phyloP scores from a whole-genome alignment of 805 yeast genomes.

The Metschnikowia henanensis region DNA sequence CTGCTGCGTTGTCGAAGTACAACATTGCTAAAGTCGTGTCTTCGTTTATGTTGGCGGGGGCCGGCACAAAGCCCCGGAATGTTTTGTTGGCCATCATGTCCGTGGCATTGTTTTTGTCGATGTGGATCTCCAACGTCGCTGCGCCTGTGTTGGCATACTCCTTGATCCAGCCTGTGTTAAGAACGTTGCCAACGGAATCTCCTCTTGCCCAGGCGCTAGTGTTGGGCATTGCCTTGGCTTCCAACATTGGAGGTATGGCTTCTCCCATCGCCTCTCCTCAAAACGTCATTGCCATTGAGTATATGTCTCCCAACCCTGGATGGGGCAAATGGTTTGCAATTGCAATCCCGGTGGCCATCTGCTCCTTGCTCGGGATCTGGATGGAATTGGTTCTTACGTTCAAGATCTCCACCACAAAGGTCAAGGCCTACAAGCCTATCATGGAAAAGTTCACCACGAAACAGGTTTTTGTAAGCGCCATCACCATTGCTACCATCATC shows the following conservation, averaged over 20 bases:
- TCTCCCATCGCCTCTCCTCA: constrained; percentile 98
- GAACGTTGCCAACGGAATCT: constrained; percentile 79
- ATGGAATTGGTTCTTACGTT: constrained; percentile 64
- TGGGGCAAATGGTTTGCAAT: constrained; percentile 96
- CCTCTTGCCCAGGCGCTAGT: constrained; percentile 81
- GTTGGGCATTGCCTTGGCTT: constrained; percentile 89
- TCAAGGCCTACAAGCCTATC: constrained; percentile 58
- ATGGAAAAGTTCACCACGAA: constrained; percentile 66
- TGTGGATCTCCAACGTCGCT: constrained; percentile 98
- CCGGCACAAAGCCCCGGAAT: constrained; percentile 82
- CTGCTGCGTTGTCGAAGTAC: constrained; percentile 91
- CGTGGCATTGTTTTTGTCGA: constrained; percentile 81
- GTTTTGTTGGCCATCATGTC: constrained; percentile 80
- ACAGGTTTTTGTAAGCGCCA: constrained; percentile 73
- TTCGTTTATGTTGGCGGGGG: constrained; percentile 74
- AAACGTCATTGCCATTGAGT: constrained; percentile 84
- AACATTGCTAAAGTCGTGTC: constrained; percentile 85
- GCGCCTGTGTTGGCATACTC: constrained; percentile 94
- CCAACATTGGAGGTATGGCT: constrained; percentile 95
- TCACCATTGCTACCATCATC: constrained; percentile 69
- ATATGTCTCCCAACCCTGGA: constrained; percentile 73
- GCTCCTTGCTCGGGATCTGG: constrained; percentile 73
- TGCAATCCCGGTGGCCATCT: constrained; percentile 73
- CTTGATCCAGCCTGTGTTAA: constrained; percentile 83
- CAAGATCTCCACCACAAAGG: constrained; percentile 49